phyloP scores from a whole-genome alignment of 163 green algal genomes.

The Prototheca cutis region DNA sequence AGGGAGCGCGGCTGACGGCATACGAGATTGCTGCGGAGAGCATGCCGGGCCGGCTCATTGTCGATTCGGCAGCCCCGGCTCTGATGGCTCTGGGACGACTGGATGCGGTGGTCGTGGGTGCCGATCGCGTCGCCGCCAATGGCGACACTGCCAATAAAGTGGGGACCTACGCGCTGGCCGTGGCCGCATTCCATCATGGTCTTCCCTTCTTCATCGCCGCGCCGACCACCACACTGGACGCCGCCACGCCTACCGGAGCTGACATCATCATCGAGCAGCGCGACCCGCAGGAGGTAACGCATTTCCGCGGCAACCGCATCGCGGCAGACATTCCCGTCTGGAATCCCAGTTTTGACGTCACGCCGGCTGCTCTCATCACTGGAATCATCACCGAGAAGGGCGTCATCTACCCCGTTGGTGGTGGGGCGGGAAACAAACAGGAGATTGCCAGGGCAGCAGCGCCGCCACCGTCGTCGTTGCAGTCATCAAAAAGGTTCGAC shows the following conservation, averaged over 20 bases:
- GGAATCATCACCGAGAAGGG: slow-evolving; percentile 93
- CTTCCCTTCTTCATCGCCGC: slow-evolving; percentile 94
- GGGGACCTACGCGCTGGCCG: slow-evolving; percentile 62
- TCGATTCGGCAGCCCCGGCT: slow-evolving; percentile 73
- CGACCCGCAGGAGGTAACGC: slow-evolving; percentile 55
- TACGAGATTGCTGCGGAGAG: slow-evolving; percentile 89
- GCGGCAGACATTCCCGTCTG: slow-evolving; percentile 71
- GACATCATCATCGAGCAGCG: slow-evolving; percentile 89
- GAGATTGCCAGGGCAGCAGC: too few species aligned
- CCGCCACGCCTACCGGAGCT: slow-evolving; percentile 43
- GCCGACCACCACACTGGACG: slow-evolving; percentile 83
- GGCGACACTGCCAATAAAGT: slow-evolving; percentile 89
- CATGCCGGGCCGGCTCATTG: slow-evolving; percentile 82
- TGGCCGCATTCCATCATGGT: slow-evolving; percentile 47
- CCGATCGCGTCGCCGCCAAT: slow-evolving; percentile 86
- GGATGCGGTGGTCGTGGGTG: slow-evolving; percentile 88
- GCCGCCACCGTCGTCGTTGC: too few species aligned
- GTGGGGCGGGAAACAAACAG: too few species aligned
- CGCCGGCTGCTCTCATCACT: slow-evolving; percentile 65
- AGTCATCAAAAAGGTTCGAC: too few species aligned
- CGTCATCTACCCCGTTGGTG: too few species aligned
- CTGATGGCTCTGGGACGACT: slow-evolving; percentile 68
- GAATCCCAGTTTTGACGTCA: slow-evolving; percentile 94
- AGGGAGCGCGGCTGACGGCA: slow-evolving; percentile 85
- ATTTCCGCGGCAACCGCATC: slow-evolving; percentile 45